Evolutionary conservation across 1,284 basidiomycete genomes (phyloP).

Genomic region (Hypsizygus ulmarius): DNA sequence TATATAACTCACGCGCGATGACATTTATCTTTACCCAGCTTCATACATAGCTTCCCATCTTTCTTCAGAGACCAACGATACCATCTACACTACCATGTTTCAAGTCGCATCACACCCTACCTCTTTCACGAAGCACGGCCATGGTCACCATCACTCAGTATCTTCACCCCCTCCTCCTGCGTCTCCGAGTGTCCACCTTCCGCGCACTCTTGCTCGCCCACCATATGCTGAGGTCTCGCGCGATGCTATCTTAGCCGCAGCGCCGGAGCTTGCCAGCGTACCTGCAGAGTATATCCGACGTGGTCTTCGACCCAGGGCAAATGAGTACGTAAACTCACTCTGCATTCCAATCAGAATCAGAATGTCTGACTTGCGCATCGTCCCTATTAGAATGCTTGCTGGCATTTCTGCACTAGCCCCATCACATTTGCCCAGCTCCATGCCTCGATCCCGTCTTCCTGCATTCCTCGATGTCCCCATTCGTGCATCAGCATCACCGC

Average conservation of each 20-base stretch:
- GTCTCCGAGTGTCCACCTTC: constrained; percentile 46
- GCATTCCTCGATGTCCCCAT: constrained; percentile 44
- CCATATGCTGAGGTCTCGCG: constrained; percentile 50
- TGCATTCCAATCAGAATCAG: constrained; percentile 7
- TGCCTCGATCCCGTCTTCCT: constrained; percentile 48
- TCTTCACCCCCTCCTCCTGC: constrained; percentile 22
- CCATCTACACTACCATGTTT: constrained; percentile 36
- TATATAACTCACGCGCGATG: constrained; percentile 25
- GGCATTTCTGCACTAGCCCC: constrained; percentile 47
- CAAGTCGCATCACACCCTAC: constrained; percentile 46
- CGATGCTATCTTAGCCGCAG: constrained; percentile 48
- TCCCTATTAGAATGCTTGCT: constrained; percentile 45
- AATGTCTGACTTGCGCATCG: constrained; percentile 14
- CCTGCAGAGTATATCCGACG: constrained; percentile 60
- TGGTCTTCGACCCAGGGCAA: constrained; percentile 47
- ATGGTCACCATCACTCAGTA: constrained; percentile 29
- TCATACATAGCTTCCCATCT: constrained; percentile 4
- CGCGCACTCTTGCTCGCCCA: constrained; percentile 55
- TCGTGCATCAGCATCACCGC: constrained; percentile 30
- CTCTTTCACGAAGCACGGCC: constrained; percentile 35
- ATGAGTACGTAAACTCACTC: constrained; percentile 39
- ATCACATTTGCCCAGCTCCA: constrained; percentile 47
- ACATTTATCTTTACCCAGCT: constrained; percentile 6
- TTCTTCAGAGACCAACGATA: constrained; percentile 13
- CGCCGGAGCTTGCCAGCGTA: constrained; percentile 55